These are phyloP conservation scores for Centrapalus pauciflorus DNA, from an alignment of 129 eudicot genomes.

Conservation along the genomic window DNA sequence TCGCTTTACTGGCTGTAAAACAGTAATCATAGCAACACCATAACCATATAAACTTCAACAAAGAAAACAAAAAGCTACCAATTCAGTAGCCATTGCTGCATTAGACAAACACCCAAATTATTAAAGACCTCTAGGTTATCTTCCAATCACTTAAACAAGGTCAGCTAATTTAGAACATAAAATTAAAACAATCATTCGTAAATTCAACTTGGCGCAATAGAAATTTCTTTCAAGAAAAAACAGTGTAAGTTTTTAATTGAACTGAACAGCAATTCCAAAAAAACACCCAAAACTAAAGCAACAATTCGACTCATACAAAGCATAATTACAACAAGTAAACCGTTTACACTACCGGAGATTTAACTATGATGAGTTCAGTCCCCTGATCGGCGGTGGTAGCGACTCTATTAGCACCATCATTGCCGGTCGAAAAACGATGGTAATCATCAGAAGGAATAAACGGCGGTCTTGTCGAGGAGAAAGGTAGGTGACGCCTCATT, in stretches of 20 bases:
- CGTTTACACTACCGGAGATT: conserved; percentile 58
- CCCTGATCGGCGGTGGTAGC: conserved; percentile 36
- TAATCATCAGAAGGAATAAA: conserved; percentile 58
- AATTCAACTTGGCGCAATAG: not conserved
- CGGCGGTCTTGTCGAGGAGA: conserved; percentile 70
- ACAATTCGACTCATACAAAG: not conserved
- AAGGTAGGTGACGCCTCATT: conserved; percentile 58
- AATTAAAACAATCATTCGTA: not conserved
- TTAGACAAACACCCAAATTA: no score
- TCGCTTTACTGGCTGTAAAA: conserved; percentile 66
- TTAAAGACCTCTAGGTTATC: conserved; percentile 5
- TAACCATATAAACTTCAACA: conserved; percentile 3
- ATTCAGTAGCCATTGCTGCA: not conserved
- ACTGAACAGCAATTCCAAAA: not conserved
- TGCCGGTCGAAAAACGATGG: conserved; percentile 56
- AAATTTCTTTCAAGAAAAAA: not conserved
- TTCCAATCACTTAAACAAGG: not conserved
- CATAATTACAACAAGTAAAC: conserved; percentile 1
- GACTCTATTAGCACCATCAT: conserved; percentile 23
- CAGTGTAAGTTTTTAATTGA: not conserved
- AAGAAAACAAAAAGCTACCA: not conserved
- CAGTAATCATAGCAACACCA: conserved; percentile 4
- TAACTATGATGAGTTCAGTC: conserved; percentile 61
- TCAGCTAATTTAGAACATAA: conserved; percentile 10
- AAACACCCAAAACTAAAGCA: not conserved